Conservation (phyloP, 441 rosid species). For the Francoa sonchifolia region DNA sequence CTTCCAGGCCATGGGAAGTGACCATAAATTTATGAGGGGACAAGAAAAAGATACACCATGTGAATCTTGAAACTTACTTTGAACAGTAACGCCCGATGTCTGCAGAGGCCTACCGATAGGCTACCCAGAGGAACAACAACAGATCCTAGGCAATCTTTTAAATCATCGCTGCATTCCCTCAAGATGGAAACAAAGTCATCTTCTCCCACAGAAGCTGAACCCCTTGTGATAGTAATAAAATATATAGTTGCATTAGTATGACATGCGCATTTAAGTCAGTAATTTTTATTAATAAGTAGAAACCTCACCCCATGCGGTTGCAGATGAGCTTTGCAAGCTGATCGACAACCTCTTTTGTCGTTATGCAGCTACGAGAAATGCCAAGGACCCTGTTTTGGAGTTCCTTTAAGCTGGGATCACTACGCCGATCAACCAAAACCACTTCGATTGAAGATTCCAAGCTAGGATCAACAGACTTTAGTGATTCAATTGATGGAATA, state of each 20-base stretch:
- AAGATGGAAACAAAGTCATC: slow-evolving; percentile 53
- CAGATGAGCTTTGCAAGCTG: slow-evolving; percentile 90
- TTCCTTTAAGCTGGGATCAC: slow-evolving; percentile 73
- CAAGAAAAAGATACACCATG: slow-evolving; percentile 6
- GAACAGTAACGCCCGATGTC: slow-evolving; percentile 91
- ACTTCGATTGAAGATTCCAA: slow-evolving; percentile 58
- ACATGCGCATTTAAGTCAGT: slow-evolving; percentile 10
- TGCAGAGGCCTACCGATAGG: slow-evolving; percentile 83
- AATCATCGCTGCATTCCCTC: slow-evolving; percentile 66
- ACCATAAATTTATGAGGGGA: background rate
- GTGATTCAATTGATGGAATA: slow-evolving; percentile 73
- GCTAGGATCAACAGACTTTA: slow-evolving; percentile 63
- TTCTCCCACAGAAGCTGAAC: slow-evolving; percentile 51
- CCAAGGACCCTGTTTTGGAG: slow-evolving; percentile 62
- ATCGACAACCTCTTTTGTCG: slow-evolving; percentile 79
- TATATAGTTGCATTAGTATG: background rate
- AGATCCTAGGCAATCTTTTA: slow-evolving; percentile 71
- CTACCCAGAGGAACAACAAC: slow-evolving; percentile 86
- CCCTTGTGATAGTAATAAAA: slow-evolving; percentile 38
- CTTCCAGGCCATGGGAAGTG: background rate
- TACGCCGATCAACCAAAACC: slow-evolving; percentile 56
- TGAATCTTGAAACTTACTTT: slow-evolving; percentile 45
- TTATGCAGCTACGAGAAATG: slow-evolving; percentile 61
- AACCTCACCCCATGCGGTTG: slow-evolving; percentile 86
- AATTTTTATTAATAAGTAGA: too few relatives aligned